phyloP scores from a whole-genome alignment of 345 rosid species.

The Rhodamnia rubescens region DNA sequence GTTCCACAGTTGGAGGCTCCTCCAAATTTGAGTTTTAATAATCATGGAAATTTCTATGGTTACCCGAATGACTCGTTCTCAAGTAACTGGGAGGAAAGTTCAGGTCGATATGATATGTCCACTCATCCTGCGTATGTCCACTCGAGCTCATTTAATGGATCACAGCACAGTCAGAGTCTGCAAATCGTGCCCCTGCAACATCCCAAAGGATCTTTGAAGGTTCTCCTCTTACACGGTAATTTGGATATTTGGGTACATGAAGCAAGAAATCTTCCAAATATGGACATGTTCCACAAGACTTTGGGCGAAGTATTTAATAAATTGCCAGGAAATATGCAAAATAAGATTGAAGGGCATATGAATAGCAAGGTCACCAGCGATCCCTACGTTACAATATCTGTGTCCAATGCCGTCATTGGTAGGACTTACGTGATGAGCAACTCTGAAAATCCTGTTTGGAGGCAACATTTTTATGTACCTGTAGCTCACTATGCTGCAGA shows the following conservation, averaged over 20 bases:
- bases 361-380: slow-evolving; percentile 66
- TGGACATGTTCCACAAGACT: slow-evolving; percentile 84
- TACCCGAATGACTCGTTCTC: slow-evolving; percentile 53
- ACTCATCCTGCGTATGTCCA: slow-evolving; percentile 9
- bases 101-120: slow-evolving; percentile 30
- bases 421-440: slow-evolving; percentile 86
- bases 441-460: slow-evolving; percentile 77
- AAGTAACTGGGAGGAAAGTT: slow-evolving; percentile 29
- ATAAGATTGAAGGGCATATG: slow-evolving; percentile 43
- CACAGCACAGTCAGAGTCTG: slow-evolving; percentile 19
- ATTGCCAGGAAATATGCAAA: slow-evolving; percentile 26
- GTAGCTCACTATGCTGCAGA: slow-evolving; percentile 87
- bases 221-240: slow-evolving; percentile 81
- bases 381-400: slow-evolving; percentile 72
- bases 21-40: slow-evolving; percentile 15
- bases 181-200: slow-evolving; percentile 46
- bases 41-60: slow-evolving; percentile 35
- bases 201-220: slow-evolving; percentile 59
- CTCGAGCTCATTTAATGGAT: slow-evolving; percentile 25
- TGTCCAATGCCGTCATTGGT: slow-evolving; percentile 58
- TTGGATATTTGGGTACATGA: slow-evolving; percentile 63
- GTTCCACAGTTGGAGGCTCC: slow-evolving; percentile 14
- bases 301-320: slow-evolving; percentile 58
- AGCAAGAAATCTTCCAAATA: slow-evolving; percentile 81
- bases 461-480: slow-evolving; percentile 76